Percentiles rank a stretch among this genome's conserved stretches.
phyloP scores from a whole-genome alignment of 1,284 basidiomycete genomes.

The Cryptococcus wingfieldii region DNA sequence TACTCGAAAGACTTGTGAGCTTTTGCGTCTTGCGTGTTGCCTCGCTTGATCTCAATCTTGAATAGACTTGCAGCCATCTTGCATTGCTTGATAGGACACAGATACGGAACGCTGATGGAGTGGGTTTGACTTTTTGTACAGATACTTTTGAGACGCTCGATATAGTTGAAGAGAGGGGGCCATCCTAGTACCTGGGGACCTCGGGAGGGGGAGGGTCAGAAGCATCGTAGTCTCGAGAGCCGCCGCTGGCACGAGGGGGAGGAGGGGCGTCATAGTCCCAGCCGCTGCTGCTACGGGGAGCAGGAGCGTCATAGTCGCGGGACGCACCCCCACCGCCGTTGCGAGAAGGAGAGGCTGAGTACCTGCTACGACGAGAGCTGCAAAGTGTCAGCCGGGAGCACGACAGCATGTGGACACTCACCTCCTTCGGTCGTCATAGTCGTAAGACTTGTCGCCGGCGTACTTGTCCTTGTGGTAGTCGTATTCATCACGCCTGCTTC shows the following conservation, averaged over 20 bases:
- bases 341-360: constrained; percentile 27
- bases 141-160: no score
- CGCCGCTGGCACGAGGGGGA: constrained; percentile 1
- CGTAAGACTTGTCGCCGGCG: constrained; percentile 9
- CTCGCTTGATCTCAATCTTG: no score
- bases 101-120: no score
- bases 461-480: constrained; percentile 6
- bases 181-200: constrained; percentile 19
- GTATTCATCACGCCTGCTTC: constrained; percentile 27
- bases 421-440: constrained; percentile 12
- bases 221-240: constrained; percentile 18
- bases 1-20: no score
- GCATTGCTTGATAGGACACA: no score
- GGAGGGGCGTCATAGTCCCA: constrained; percentile 34
- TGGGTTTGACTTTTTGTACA: no score
- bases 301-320: constrained; percentile 14
- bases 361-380: constrained; percentile 26
- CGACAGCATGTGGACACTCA: constrained; percentile 4
- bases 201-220: constrained; percentile 11
- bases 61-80: no score
- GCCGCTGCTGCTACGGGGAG: constrained; percentile 14
- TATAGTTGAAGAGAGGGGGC: no score
- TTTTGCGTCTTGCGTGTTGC: no score
- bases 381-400: neutral
- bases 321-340: constrained; percentile 15